Evolutionary conservation across 2,329 filamentous ascomycete genomes (phyloP), one percentile per base, ranked within the genome.

Genomic region (Rhinocladiella mackenziei): DNA sequence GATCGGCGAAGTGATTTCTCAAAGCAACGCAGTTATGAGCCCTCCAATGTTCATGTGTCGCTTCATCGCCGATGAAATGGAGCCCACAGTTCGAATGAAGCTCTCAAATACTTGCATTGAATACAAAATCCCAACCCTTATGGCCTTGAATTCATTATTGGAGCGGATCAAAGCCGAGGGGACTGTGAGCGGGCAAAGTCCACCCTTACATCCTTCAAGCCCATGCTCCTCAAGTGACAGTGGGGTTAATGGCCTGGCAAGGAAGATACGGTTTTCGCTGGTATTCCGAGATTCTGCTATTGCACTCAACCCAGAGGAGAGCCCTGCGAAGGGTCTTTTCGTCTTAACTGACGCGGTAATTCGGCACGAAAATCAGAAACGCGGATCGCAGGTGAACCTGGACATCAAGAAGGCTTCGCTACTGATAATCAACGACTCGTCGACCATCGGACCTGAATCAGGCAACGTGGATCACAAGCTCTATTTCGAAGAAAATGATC

Each of bases 11-110:
- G 71, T 78, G n/a, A 58, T 78, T 6, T 61, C 68, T 3, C 62
- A 59, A 18, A 57, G 55, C 42, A 61, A 57, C 29, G 61, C 46
- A 11, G 56, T 65, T 11, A 53, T 57, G 49, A 51, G 48, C 5
- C 45, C 50, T 18, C 81, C 83, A 1, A 86, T 89, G 53, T 63
- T 97, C 40, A 95, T 94, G 82, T 79, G 86, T 47, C 79, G 92
- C 37, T 85, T 95, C 68, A 86, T 98, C 54, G 88, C 88, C 0
- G 89, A 97, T 61, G 91, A 97, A 61, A 86, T 94, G 67, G 91
- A 97, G 53, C 91, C 94, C 0, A 81, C 87, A 5, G 72, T 96
- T 54, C 95, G 94, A 62, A 64, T 96, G 45, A 94, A 94, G 61
- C 68, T 97, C 30, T 86, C 85, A 64, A 89, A 94, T 50, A 56